phyloP scores from a whole-genome alignment of 306 rosid genomes.

The Mucuna pruriens region DNA sequence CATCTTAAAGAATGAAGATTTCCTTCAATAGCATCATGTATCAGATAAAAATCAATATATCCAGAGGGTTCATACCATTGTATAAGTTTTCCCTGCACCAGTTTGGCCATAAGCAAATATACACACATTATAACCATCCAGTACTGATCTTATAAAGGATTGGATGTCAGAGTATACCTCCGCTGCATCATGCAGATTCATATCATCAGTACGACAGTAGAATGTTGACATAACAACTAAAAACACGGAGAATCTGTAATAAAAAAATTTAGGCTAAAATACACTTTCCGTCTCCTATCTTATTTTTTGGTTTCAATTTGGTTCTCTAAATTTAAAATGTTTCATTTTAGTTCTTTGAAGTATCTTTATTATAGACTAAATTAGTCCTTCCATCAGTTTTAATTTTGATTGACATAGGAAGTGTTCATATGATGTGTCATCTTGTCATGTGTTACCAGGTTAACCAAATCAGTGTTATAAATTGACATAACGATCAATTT shows the following conservation, averaged over 20 bases:
- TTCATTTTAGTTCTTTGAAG: too few relatives aligned
- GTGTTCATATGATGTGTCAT: too few relatives aligned
- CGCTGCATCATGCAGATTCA: conserved; percentile 42
- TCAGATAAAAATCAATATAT: conserved; percentile 21
- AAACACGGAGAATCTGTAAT: neutral
- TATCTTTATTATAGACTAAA: too few relatives aligned
- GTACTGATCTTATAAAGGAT: conserved; percentile 57
- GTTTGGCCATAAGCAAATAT: conserved; percentile 80
- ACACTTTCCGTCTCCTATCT: too few relatives aligned
- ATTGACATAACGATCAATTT: too few relatives aligned
- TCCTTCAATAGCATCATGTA: conserved; percentile 28
- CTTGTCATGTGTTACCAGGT: too few relatives aligned
- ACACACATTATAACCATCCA: conserved; percentile 72
- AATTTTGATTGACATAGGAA: too few relatives aligned
- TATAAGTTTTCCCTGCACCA: conserved; percentile 76
- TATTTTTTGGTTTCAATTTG: too few relatives aligned
- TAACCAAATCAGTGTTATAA: too few relatives aligned
- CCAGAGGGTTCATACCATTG: conserved; percentile 58
- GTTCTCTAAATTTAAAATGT: too few relatives aligned
- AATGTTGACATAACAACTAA: conserved; percentile 14
- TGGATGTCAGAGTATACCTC: conserved; percentile 66
- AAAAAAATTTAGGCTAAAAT: too few relatives aligned
- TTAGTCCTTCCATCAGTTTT: too few relatives aligned
- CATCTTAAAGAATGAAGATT: conserved; percentile 28
- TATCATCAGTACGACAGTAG: conserved; percentile 12